Evolutionary conservation across 2,329 filamentous ascomycete species (phyloP).

Genomic region (Monilinia fructigena): DNA sequence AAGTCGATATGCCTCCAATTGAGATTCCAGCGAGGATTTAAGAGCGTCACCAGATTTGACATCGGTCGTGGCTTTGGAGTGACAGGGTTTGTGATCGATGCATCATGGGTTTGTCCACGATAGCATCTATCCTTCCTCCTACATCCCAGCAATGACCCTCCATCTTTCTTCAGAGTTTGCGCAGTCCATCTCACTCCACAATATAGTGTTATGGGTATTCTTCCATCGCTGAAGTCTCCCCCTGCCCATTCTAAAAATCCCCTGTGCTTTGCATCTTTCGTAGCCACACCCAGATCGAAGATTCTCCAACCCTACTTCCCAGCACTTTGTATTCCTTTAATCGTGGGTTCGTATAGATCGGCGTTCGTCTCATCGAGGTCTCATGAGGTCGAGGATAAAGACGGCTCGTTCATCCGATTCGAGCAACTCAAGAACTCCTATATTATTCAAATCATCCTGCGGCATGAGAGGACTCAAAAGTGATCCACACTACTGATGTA

Average conservation of each 20-base stretch:
- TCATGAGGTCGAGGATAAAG: conserved; percentile 31
- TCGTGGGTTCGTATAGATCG: conserved; percentile 30
- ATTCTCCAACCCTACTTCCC: conserved; percentile 1
- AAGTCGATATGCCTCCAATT: conserved; percentile 15
- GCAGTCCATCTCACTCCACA: conserved; percentile 31
- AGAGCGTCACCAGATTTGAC: conserved; percentile 5
- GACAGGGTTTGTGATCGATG: conserved; percentile 24
- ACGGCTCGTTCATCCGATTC: conserved; percentile 32
- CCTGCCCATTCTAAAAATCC: conserved; percentile 15
- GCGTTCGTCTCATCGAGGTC: conserved; percentile 22
- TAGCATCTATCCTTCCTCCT: not conserved
- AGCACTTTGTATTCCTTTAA: conserved; percentile 17
- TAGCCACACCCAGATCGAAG: not conserved
- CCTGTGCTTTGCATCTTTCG: conserved; percentile 7
- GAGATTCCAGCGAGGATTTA: conserved; percentile 5
- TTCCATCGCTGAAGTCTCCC: not conserved
- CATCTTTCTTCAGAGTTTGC: conserved; percentile 31
- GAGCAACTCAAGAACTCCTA: conserved; percentile 32
- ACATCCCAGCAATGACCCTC: conserved; percentile 31
- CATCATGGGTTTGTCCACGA: not conserved
- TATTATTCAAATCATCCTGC: conserved; percentile 19
- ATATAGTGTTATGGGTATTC: conserved; percentile 14
- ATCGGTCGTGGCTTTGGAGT: conserved; percentile 15
- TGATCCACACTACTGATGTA: conserved; percentile 6
- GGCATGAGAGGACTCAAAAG: conserved; percentile 4